Percentiles rank a stretch among this genome's conserved stretches.
Evolutionary conservation across 805 yeast genomes (phyloP).

Genomic region (Sugiyamaella qingdaonensis): DNA sequence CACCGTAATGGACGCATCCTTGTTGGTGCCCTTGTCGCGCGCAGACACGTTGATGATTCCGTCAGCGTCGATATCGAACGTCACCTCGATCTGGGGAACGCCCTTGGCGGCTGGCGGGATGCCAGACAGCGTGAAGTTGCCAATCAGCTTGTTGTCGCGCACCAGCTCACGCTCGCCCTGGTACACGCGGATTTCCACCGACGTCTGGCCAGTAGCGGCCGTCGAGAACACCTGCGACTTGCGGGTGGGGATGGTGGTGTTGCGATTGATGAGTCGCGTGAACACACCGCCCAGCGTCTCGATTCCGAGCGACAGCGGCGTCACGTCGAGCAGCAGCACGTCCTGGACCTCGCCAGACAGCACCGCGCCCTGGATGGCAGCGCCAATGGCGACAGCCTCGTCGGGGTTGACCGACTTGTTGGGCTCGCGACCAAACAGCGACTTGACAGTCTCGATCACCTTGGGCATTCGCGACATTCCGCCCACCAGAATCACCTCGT

Average conservation of each 20-base stretch:
- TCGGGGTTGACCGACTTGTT: constrained; percentile 92
- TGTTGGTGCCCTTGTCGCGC: constrained; percentile 86
- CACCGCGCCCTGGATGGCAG: constrained; percentile 97
- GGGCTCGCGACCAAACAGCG: constrained; percentile 76
- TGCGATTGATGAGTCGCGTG: constrained; percentile 85
- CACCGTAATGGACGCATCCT: constrained; percentile 91
- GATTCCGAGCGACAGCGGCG: constrained; percentile 89
- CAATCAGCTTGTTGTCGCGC: constrained; percentile 95
- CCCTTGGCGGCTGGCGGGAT: constrained; percentile 96
- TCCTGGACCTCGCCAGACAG: constrained; percentile 93
- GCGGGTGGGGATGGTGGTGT: constrained; percentile 96
- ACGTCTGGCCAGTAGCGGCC: constrained; percentile 94
- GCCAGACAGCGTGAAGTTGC: constrained; percentile 93
- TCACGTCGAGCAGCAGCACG: constrained; percentile 82
- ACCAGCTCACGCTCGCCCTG: constrained; percentile 99
- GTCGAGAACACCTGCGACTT: constrained; percentile 95
- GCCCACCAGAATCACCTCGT: constrained; percentile 82
- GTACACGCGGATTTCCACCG: constrained; percentile 96
- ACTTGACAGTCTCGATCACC: constrained; percentile 71
- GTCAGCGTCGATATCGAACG: constrained; percentile 95
- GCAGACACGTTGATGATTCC: constrained; percentile 96
- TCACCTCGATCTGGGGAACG: constrained; percentile 90
- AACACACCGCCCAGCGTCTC: constrained; percentile 98
- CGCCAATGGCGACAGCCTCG: constrained; percentile 94
- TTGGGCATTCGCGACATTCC: constrained; percentile 94